These are phyloP conservation scores for Helotiales sp. DNA, from an alignment of 2,329 filamentous ascomycete genomes.

Conservation along the genomic window DNA sequence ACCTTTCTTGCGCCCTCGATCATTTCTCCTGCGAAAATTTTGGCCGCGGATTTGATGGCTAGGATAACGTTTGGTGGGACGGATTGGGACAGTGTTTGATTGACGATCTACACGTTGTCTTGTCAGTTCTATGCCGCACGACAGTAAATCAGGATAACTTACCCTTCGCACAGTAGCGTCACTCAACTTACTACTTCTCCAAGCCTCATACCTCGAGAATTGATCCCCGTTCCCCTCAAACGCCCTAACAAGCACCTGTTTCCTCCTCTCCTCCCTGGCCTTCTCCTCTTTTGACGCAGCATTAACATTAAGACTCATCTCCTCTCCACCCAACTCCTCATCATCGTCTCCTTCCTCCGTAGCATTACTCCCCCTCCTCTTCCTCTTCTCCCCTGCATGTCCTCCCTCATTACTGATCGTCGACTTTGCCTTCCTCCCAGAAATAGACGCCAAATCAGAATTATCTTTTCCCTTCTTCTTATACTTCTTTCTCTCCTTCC, in stretches of 20 bases:
- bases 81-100: slow-evolving; percentile 78
- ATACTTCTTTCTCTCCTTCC: slow-evolving; percentile 65
- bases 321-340: slow-evolving; percentile 43
- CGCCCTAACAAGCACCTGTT: slow-evolving; percentile 61
- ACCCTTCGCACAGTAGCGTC: slow-evolving; percentile 69
- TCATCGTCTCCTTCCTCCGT: slow-evolving; percentile 55
- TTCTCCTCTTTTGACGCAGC: slow-evolving; percentile 67
- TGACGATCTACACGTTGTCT: slow-evolving; percentile 68
- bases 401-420: slow-evolving; percentile 37
- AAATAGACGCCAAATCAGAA: slow-evolving; percentile 49
- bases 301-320: slow-evolving; percentile 57
- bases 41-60: slow-evolving; percentile 74
- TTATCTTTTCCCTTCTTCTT: slow-evolving; percentile 48
- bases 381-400: slow-evolving; percentile 34
- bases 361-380: slow-evolving; percentile 42
- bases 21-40: slow-evolving; percentile 75
- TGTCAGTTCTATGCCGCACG: slow-evolving; percentile 1
- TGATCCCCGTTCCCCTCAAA: slow-evolving; percentile 66
- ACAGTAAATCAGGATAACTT: slow-evolving; percentile 32
- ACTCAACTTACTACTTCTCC: slow-evolving; percentile 67
- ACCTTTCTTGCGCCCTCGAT: slow-evolving; percentile 71
- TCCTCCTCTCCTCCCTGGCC: slow-evolving; percentile 57
- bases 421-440: slow-evolving; percentile 44
- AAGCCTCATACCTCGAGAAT: slow-evolving; percentile 69
- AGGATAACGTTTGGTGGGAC: slow-evolving; percentile 72